Base-by-base conservation (phyloP, 129 eudicot species). In the Helichrysum umbraculigerum region DNA sequence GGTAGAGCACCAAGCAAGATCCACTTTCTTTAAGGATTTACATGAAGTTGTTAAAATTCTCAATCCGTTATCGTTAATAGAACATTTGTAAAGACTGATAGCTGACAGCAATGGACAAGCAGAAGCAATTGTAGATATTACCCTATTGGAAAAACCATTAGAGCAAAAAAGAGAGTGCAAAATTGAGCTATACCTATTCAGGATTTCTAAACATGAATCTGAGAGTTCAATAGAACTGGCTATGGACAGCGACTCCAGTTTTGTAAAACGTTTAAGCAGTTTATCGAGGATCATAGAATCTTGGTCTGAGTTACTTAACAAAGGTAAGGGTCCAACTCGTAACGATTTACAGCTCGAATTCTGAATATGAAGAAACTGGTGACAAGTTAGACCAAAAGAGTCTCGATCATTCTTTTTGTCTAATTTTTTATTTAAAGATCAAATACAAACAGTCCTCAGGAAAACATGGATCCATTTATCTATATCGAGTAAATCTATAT, bases 61-160 rank as follows among this genome's bases (percentile, higher is more conserved):
- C n/a, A n/a, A 68, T 12, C 92, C 95, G 30, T 17, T 28, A 17
- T 88, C 88, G 41, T 80, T 79, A 9, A 91, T 65, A 59, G 69
- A 71, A 80, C 94, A 88, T 25, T 84, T 71, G 51, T 78, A 83
- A 7, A 91, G 88, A 79, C 91, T 86, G 8, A 88, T 71, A 47
- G 69, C 15, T 6, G 57, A 78, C 73, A 91, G 60, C 44, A 67
- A 77, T 30, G 80, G 83, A 57, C 97, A 91, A 16, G 90, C 91
- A 19, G 62, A 50, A 22, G 94, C 88, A 71, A 86, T 64, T 9
- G 35, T n/a, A n/a, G n/a, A n/a, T n/a, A n/a, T n/a, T n/a, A n/a
- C n/a, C n/a, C n/a, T n/a, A n/a, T n/a, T n/a, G n/a, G n/a, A n/a
- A n/a, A n/a, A n/a, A n/a, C n/a, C n/a, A n/a, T n/a, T 30, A 30